Percentiles rank a stretch among this genome's conserved stretches.
These are phyloP conservation scores for Diaporthe sp. DNA, from an alignment of 2,329 filamentous ascomycete species.

Conservation along the genomic window DNA sequence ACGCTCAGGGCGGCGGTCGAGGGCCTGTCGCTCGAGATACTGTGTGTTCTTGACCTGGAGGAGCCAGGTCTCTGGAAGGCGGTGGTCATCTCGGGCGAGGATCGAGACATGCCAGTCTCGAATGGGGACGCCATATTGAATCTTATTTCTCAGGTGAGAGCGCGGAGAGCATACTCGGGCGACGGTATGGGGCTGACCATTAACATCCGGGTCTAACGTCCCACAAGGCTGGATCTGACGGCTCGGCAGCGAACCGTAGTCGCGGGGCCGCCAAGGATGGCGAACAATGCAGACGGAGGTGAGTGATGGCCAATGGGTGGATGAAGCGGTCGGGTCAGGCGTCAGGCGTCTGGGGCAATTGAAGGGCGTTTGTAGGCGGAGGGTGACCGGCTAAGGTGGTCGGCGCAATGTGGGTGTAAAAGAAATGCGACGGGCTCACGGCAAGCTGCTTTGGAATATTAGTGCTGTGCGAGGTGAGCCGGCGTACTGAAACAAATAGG, in stretches of 20 bases:
- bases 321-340: background rate
- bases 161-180: conserved; percentile 32
- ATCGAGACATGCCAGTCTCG: conserved; percentile 39
- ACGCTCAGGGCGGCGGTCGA: conserved; percentile 72
- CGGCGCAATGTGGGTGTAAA: conserved; percentile 24
- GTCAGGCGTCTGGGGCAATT: conserved; percentile 24
- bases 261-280: conserved; percentile 20
- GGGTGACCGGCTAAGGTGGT: conserved; percentile 16
- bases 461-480: conserved; percentile 18
- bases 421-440: conserved; percentile 34
- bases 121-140: conserved; percentile 38
- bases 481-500: conserved; percentile 34
- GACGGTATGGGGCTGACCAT: conserved; percentile 31
- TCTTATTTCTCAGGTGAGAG: conserved; percentile 33
- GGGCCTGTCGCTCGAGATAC: conserved; percentile 79
- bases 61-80: conserved; percentile 41
- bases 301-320: conserved; percentile 27
- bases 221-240: conserved; percentile 19
- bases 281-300: conserved; percentile 16
- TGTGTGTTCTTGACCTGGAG: conserved; percentile 66
- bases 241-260: conserved; percentile 37
- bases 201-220: conserved; percentile 20
- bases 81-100: conserved; percentile 34
- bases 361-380: conserved; percentile 12
- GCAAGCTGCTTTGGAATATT: conserved; percentile 40